Base-by-base conservation (phyloP, 495 filamentous ascomycete genomes). In the Aspergillus baeticus region DNA sequence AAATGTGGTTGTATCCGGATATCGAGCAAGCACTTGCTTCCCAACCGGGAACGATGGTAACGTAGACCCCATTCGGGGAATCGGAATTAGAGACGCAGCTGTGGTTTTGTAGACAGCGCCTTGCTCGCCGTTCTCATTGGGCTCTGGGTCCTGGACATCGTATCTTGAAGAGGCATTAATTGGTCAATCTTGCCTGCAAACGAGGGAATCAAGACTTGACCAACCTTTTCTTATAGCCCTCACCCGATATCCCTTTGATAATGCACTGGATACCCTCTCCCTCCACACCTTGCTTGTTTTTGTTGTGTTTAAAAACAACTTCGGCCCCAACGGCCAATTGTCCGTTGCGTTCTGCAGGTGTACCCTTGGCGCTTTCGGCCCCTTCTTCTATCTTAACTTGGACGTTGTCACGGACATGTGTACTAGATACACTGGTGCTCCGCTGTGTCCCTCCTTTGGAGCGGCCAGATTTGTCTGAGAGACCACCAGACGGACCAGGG, bases 1-100 rank as follows among this genome's bases (percentile, higher is more conserved):
- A 64, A 99, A 99, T 0, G 93, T 97, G 2, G 94, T 96, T 10
- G 95, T 99, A 54, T 91, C 87, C 0, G 91, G 91, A 64, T 96
- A 96, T 36, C 90, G 75, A 0, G 91, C 91, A 49, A 96, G 73
- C 26, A 96, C 91, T 20, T 84, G 84, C 64, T 89, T 92, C 13
- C 92, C 92, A 51, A 83, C 73, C 1, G 92, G 78, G 62, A 93
- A 92, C 10, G 87, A 82, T 2, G 84, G 77, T 42, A 96, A 67
- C 6, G 76, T 74, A 31, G 77, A 72, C 44, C 68, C 78, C 43
- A 76, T 69, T 8, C 74, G 79, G 3, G 91, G 91, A 41, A 98
- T 96, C 7, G 90, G 84, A 31, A 97, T 92, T 71, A 98, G 83
- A 54, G 84, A 87, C 55, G 80, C 81, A 1, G 92, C 91, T 13